Evolutionary conservation across 2,329 filamentous ascomycete species (phyloP).

Genomic region (Dactylella cylindrospora): DNA sequence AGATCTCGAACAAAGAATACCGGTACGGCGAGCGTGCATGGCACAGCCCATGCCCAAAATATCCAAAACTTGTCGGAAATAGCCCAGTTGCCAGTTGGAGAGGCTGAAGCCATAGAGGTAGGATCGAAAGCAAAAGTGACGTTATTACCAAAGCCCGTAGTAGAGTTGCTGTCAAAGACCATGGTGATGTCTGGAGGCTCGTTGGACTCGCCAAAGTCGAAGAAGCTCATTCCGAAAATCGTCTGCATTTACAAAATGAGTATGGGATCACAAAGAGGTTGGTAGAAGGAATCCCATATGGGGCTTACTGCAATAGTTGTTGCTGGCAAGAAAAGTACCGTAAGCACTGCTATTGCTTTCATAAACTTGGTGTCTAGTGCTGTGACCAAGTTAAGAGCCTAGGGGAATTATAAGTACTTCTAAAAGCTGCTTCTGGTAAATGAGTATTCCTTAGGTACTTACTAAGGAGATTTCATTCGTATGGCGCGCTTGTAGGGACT

Average conservation of each 20-base stretch:
- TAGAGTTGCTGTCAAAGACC: no score
- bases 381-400: slow-evolving; percentile 4
- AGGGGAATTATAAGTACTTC: neutral
- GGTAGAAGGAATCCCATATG: no score
- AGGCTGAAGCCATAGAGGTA: no score
- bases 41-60: slow-evolving; percentile 32
- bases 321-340: slow-evolving; percentile 24
- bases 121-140: no score
- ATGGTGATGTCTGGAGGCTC: no score
- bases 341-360: slow-evolving; percentile 24
- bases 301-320: slow-evolving; percentile 36
- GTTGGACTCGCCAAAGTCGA: slow-evolving; percentile 18
- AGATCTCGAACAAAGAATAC: no score
- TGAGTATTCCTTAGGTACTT: no score
- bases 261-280: neutral
- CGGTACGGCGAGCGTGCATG: slow-evolving; percentile 10
- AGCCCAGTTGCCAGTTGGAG: slow-evolving; percentile 17
- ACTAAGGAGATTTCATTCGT: slow-evolving; percentile 29
- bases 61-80: slow-evolving; percentile 33
- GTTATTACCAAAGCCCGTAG: neutral
- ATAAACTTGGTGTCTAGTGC: slow-evolving; percentile 17
- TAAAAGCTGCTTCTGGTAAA: no score
- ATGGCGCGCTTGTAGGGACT: slow-evolving; percentile 30
- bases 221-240: slow-evolving; percentile 42
- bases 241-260: no score